A percentile compares a stretch with the other conserved stretches of the same genome.
These are phyloP conservation scores for Anisodus tanguticus DNA, from an alignment of 257 asterid species.

Conservation along the genomic window DNA sequence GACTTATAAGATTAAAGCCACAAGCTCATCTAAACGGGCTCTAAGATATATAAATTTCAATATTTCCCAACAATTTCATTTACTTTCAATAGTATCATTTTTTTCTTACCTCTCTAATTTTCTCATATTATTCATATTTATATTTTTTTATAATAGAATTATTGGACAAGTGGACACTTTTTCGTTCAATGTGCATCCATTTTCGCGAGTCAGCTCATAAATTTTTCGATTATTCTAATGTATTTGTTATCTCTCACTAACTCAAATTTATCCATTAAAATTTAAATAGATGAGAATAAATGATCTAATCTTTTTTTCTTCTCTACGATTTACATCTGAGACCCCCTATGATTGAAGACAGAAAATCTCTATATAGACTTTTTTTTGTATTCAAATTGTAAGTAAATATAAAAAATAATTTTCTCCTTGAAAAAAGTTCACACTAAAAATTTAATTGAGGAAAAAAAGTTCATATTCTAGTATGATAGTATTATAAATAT, in stretches of 20 bases:
- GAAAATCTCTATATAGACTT: too few relatives aligned
- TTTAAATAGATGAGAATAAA: background rate
- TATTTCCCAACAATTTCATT: background rate
- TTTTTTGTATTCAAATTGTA: background rate
- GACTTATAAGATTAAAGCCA: too few relatives aligned
- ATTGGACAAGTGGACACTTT: too few relatives aligned
- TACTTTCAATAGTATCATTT: background rate
- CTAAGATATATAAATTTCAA: background rate
- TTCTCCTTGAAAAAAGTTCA: background rate
- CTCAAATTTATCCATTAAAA: background rate
- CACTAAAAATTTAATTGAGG: background rate
- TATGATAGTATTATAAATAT: too few relatives aligned
- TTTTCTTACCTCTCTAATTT: background rate
- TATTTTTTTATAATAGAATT: background rate
- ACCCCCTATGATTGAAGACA: too few relatives aligned
- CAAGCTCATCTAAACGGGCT: too few relatives aligned
- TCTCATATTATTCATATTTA: background rate
- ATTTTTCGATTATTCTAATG: background rate
- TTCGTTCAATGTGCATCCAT: too few relatives aligned
- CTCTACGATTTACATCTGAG: background rate
- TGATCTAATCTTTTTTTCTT: background rate
- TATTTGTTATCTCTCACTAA: background rate
- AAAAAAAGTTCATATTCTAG: background rate
- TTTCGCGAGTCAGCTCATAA: background rate
- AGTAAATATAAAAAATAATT: background rate